These are phyloP conservation scores for Sutorius australiensis DNA, from an alignment of 768 basidiomycete species.

Conservation along the genomic window DNA sequence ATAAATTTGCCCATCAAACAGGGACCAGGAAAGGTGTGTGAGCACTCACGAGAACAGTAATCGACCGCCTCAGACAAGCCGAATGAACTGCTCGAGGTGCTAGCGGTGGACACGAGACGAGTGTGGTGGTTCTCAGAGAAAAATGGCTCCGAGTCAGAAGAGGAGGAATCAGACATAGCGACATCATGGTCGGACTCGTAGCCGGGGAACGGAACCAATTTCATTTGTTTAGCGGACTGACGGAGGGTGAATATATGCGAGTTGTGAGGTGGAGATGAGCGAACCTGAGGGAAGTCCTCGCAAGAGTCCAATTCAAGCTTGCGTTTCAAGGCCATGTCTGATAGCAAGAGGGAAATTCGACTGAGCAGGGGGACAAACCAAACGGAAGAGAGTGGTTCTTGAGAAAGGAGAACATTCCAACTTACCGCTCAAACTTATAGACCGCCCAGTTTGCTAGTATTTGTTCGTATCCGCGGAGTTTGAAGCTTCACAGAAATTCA, in stretches of 20 bases:
- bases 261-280: constrained; percentile 17
- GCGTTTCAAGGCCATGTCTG: constrained; percentile 67
- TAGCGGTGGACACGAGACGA: constrained; percentile 63
- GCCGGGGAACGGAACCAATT: constrained; percentile 73
- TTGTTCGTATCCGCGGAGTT: constrained; percentile 27
- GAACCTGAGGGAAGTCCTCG: constrained; percentile 49
- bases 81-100: constrained; percentile 49
- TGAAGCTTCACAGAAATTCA: constrained; percentile 14
- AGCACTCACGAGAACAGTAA: constrained; percentile 45
- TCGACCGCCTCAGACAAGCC: constrained; percentile 46
- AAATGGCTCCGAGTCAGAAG: constrained; percentile 57
- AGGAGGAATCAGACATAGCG: constrained; percentile 58
- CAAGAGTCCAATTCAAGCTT: constrained; percentile 63
- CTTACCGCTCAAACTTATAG: constrained; percentile 33
- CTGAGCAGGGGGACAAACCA: constrained; percentile 1
- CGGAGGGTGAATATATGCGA: constrained; percentile 14
- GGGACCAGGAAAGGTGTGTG: not conserved
- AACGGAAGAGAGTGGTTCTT: constrained; percentile 18
- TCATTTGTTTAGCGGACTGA: constrained; percentile 65
- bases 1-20: not conserved
- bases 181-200: constrained; percentile 60
- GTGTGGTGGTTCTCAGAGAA: constrained; percentile 51
- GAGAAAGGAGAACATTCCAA: constrained; percentile 20
- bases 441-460: constrained; percentile 23
- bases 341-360: constrained; percentile 8